Conservation (phyloP, 1,139 yeast genomes). For the Debaryomycetaceae sp. region DNA sequence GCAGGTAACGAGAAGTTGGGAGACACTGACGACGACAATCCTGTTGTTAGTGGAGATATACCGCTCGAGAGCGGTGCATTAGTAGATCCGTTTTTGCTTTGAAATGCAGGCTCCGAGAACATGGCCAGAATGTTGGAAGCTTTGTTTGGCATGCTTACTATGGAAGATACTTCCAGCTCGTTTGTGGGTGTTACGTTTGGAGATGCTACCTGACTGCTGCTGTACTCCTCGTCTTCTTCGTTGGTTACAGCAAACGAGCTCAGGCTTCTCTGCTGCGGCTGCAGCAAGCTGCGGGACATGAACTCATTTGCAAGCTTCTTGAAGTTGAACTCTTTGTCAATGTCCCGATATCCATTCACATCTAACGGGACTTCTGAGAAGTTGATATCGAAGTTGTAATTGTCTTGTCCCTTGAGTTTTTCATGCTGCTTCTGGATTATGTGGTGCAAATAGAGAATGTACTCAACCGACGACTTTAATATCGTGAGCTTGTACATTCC, state of each 20-base stretch:
- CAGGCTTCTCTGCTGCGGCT: not conserved
- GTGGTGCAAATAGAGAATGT: constrained; percentile 65
- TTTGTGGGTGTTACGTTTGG: constrained; percentile 46
- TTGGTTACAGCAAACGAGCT: not conserved
- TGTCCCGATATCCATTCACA: constrained; percentile 56
- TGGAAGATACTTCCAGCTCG: constrained; percentile 25
- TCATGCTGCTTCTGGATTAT: constrained; percentile 47
- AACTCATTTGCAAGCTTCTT: not conserved
- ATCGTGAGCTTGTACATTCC: constrained; percentile 82
- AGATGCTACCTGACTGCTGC: constrained; percentile 30
- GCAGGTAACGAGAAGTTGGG: constrained; percentile 34
- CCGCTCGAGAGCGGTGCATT: not conserved
- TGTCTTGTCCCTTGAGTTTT: constrained; percentile 24
- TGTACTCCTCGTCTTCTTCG: constrained; percentile 1
- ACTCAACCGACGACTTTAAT: constrained; percentile 76
- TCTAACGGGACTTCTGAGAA: constrained; percentile 54
- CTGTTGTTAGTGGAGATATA: constrained; percentile 1
- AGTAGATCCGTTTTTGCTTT: not conserved
- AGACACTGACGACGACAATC: not conserved
- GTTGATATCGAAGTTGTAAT: constrained; percentile 34
- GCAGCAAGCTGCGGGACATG: constrained; percentile 1
- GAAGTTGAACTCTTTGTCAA: constrained; percentile 47
- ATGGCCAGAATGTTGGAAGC: not conserved
- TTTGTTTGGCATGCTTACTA: not conserved
- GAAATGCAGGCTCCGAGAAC: not conserved